phyloP scores from a whole-genome alignment of 2,329 filamentous ascomycete genomes.

The Pseudogymnoascus sp. region DNA sequence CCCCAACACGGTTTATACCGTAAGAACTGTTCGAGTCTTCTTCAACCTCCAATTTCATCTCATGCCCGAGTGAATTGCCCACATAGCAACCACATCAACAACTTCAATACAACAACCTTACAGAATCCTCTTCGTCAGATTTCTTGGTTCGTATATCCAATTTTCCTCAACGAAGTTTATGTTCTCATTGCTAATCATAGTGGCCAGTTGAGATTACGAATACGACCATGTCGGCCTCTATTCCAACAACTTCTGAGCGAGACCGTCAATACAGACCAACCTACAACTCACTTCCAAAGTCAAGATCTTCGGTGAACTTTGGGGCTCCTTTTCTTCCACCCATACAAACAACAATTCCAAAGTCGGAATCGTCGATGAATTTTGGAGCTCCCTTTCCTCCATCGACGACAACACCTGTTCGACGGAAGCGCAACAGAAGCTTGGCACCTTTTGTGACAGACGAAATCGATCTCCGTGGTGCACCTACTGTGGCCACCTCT shows the following conservation, averaged over 20 bases:
- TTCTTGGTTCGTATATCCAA: not conserved
- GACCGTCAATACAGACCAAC: slow-evolving; percentile 9
- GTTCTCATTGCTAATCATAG: not conserved
- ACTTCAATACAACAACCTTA: not conserved
- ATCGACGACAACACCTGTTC: not conserved
- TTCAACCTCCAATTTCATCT: not conserved
- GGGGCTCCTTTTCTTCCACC: slow-evolving; percentile 8
- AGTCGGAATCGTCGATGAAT: not conserved
- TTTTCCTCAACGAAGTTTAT: not conserved
- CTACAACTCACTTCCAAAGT: slow-evolving; percentile 4
- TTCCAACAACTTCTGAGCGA: not conserved
- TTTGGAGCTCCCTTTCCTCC: not conserved
- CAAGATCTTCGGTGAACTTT: not conserved
- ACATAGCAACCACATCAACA: not conserved
- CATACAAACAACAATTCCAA: not conserved
- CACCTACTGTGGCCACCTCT: slow-evolving; percentile 18
- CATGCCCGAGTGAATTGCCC: not conserved
- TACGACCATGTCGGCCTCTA: not conserved
- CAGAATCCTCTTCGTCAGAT: not conserved
- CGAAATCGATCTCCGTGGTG: slow-evolving; percentile 11
- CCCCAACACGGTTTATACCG: not conserved
- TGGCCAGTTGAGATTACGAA: not conserved
- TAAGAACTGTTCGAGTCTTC: not conserved
- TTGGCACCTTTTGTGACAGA: slow-evolving; percentile 16
- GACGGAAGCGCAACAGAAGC: slow-evolving; percentile 17